Conservation (phyloP, 129 eudicot species). For the Pseudognaphalium luteoalbum region DNA sequence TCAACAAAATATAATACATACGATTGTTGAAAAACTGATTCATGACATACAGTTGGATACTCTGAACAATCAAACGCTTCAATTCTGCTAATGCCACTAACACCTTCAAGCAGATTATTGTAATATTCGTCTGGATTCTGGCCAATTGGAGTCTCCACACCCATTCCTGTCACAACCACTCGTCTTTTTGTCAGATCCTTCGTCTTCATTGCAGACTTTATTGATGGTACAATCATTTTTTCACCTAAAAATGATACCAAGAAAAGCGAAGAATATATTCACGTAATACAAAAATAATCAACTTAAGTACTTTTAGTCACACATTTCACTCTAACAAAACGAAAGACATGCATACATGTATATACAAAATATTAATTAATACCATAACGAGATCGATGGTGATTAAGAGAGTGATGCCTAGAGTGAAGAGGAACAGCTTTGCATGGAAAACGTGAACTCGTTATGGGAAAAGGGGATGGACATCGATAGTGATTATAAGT, state of each 20-base stretch:
- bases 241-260: constrained; percentile 25
- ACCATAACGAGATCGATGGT: background rate
- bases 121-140: constrained; percentile 65
- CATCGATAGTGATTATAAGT: background rate
- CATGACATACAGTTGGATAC: constrained; percentile 66
- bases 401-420: background rate
- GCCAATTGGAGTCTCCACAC: constrained; percentile 78
- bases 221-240: constrained; percentile 43
- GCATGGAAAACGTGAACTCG: background rate
- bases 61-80: constrained; percentile 73
- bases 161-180: constrained; percentile 93
- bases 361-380: background rate
- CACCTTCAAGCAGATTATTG: constrained; percentile 78
- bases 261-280: background rate
- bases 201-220: constrained; percentile 30
- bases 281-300: too few relatives aligned
- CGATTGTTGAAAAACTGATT: background rate
- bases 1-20: background rate
- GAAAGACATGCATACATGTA: background rate
- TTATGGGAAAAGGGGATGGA: background rate
- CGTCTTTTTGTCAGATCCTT: constrained; percentile 51
- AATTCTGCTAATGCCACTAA: constrained; percentile 76
- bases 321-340: background rate
- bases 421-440: background rate
- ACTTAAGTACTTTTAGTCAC: background rate